Percentiles rank a stretch among this genome's conserved stretches.
Conservation (phyloP, 2,329 filamentous ascomycete genomes). For the Coniosporium tulheliwenetii region DNA sequence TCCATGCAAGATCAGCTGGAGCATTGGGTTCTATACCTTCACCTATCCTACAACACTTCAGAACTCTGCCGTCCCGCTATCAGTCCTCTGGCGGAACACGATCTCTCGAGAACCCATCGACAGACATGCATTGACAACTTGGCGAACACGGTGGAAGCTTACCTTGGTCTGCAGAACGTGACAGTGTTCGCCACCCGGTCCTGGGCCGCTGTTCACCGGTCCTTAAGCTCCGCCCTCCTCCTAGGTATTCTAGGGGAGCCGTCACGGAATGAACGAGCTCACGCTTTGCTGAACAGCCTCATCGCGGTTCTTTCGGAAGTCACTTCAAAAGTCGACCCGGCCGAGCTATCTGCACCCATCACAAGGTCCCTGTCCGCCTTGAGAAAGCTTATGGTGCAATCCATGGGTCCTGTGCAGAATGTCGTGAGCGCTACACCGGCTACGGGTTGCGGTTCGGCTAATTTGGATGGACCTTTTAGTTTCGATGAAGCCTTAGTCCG, state of each 20-base stretch:
- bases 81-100: conserved; percentile 31
- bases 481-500: conserved; percentile 6
- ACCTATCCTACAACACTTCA: conserved; percentile 46
- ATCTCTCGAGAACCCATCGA: conserved; percentile 31
- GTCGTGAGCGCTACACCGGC: neutral
- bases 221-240: conserved; percentile 26
- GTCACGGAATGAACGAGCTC: conserved; percentile 27
- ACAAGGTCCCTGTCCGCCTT: conserved; percentile 30
- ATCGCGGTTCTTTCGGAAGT: conserved; percentile 30
- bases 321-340: conserved; percentile 28
- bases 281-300: conserved; percentile 28
- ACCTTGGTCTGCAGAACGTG: conserved; percentile 41
- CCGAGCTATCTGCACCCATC: conserved; percentile 31
- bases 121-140: conserved; percentile 40
- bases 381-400: conserved; percentile 22
- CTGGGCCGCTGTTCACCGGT: conserved; percentile 27
- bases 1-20: conserved; percentile 39
- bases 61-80: conserved; percentile 47
- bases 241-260: conserved; percentile 29
- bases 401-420: neutral
- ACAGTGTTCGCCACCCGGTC: conserved; percentile 26
- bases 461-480: conserved; percentile 2
- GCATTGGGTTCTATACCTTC: conserved; percentile 43
- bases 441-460: neutral
- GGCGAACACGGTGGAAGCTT: conserved; percentile 42